phyloP scores from a whole-genome alignment of 2,329 filamentous ascomycete genomes.

The Aspergillus udagawae region DNA sequence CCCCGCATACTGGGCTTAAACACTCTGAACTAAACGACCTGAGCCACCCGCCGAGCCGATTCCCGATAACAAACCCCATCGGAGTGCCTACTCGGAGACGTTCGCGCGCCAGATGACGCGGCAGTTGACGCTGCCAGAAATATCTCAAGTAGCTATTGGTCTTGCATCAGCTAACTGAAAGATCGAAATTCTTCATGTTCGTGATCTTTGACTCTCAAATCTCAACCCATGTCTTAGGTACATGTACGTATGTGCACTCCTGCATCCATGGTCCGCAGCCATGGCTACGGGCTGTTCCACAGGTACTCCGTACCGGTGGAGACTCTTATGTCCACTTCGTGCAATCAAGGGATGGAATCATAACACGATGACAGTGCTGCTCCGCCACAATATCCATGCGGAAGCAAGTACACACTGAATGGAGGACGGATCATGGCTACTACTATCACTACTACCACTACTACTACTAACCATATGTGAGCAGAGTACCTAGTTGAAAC shows the following conservation, averaged over 20 bases:
- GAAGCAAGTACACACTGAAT: background rate
- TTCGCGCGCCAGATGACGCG: background rate
- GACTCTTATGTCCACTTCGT: background rate
- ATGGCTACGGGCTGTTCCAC: background rate
- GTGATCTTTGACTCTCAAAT: too few species aligned
- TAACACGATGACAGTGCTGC: background rate
- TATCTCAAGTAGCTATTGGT: background rate
- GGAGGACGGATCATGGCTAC: too few species aligned
- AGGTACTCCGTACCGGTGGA: too few species aligned
- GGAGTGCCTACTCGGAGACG: background rate
- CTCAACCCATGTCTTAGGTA: background rate
- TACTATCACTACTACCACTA: too few species aligned
- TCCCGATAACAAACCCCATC: background rate
- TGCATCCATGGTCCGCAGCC: background rate
- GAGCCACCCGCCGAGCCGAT: background rate
- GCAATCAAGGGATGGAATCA: background rate
- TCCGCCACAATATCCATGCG: background rate
- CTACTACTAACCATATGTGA: background rate
- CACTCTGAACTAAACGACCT: background rate
- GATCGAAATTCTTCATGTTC: too few species aligned
- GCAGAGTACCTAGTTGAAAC: background rate
- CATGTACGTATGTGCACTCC: background rate
- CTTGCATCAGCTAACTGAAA: too few species aligned
- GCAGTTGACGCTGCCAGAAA: background rate
- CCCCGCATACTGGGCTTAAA: too few species aligned